Evolutionary conservation across 202 grass and related monocot genomes (phyloP), one percentile per base, ranked within the genome.

Genomic region (Brachypodium distachyon): DNA sequence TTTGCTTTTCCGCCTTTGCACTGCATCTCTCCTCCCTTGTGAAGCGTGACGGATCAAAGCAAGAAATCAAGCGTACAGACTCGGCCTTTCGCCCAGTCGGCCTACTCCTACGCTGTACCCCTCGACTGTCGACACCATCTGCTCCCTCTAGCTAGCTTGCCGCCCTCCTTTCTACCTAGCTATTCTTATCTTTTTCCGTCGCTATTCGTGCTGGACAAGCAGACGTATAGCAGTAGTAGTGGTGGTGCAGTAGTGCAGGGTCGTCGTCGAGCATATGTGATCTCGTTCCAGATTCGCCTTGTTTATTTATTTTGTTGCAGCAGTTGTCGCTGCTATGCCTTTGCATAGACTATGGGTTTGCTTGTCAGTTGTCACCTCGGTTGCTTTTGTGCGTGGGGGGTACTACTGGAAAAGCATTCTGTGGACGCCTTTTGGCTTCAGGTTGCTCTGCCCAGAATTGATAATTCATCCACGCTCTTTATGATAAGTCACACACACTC

Each of bases 1-100:
- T 62, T 44, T 38, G 57, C 43, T 52, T 73, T 54, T 27, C 36
- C 63, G 4, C 33, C 43, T 28, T 28, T 44, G 63, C 63, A 67
- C 64, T 64, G 61, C 60, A 22, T 25, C 27, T 32, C 6, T 28
- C 16, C 31, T 43, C 22, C 10, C 47, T 72, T 7, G 78, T 42
- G 65, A 65, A 32, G 56, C 66, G 85, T 67, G 85, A 82, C 73
- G 32, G 54, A 47, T 56, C 67, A 38, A 67, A 60, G 39, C 63
- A 48, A 55, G 65, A 71, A 37, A 77, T 53, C 65, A 27, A 77
- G n/a, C 64, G 78, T 37, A 40, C 76, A 29, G 36, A 66, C n/a
- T 65, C 36, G 61, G 26, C 29, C 81, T 74, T 54, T 63, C 43
- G 10, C 8, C 5, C 12, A 9, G 7, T 17, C 1, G n/a, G n/a